These are phyloP conservation scores for Melampsora abietis-canadensis DNA, from an alignment of 1,284 basidiomycete species.

Conservation along the genomic window DNA sequence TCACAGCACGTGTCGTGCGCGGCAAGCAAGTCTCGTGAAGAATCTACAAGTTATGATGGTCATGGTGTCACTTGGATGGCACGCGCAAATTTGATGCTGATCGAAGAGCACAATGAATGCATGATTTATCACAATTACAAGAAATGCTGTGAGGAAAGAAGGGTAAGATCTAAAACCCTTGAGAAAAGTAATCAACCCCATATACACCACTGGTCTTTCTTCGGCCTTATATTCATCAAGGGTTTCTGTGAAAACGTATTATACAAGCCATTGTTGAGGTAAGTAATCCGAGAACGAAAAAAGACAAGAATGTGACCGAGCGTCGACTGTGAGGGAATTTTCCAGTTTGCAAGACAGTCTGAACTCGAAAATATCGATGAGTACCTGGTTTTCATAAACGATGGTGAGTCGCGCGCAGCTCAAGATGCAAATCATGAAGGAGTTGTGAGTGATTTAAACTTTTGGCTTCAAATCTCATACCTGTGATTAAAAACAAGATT, in stretches of 20 bases:
- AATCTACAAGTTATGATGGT: no score
- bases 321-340: constrained; percentile 27
- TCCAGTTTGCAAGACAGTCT: constrained; percentile 28
- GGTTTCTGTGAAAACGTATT: neutral
- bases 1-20: no score
- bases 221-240: no score
- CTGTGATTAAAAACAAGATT: constrained; percentile 20
- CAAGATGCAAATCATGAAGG: neutral
- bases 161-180: no score
- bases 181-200: no score
- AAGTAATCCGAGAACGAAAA: constrained; percentile 21
- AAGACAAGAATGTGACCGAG: constrained; percentile 16
- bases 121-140: no score
- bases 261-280: constrained; percentile 7
- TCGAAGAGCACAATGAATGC: no score
- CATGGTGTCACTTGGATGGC: no score
- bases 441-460: neutral
- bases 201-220: no score
- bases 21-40: no score
- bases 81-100: no score
- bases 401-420: neutral
- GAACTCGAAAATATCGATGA: constrained; percentile 33
- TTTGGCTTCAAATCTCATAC: neutral
- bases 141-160: no score
- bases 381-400: constrained; percentile 7